Base-by-base conservation (phyloP, 441 rosid species). In the Corymbia calophylla region DNA sequence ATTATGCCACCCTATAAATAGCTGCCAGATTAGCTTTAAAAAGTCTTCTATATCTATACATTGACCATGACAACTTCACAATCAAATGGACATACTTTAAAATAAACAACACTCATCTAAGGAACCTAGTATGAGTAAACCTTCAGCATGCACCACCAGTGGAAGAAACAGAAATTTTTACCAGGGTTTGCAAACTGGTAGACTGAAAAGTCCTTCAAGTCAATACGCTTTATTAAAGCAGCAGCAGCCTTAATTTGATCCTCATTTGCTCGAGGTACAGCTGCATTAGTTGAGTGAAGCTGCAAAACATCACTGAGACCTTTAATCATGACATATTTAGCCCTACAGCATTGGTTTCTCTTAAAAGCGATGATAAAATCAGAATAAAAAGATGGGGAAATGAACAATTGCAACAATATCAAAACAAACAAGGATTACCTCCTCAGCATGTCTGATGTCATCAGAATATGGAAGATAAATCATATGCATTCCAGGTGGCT, bases 401-500 rank as follows among this genome's bases (percentile, higher is more conserved):
- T 58, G n/a, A 58, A 58, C 64, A 58, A 77, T 21, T 44, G 51
- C 21, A 23, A 77, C n/a, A 77, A 77, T 23, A 44, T 39, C 29
- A 77, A 23, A 77, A 44, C 7, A 39, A 77, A 77, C 51, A 39
- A 89, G 32, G 87, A 94, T 92, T 94, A 93, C 99, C 98, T 96
- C 97, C 92, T 98, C 99, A 89, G 93, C 87, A 51, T 93, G 93
- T 94, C 99, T 95, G 90, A 98, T 90, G 93, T 98, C 99, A 89
- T 97, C 97, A 89, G 96, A 88, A 92, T 96, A 98, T 60, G 99
- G 99, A 88, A 98, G 99, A 93, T 93, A 95, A 91, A 98, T 96
- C 99, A 98, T 95, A 92, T 97, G 97, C 95, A 98, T 96, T 94
- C 99, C 99, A 9, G 99, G 98, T 89, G 98, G 98, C 94, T 98